Conservation (phyloP, 495 filamentous ascomycete species). For the Achaetomiella virescens region DNA sequence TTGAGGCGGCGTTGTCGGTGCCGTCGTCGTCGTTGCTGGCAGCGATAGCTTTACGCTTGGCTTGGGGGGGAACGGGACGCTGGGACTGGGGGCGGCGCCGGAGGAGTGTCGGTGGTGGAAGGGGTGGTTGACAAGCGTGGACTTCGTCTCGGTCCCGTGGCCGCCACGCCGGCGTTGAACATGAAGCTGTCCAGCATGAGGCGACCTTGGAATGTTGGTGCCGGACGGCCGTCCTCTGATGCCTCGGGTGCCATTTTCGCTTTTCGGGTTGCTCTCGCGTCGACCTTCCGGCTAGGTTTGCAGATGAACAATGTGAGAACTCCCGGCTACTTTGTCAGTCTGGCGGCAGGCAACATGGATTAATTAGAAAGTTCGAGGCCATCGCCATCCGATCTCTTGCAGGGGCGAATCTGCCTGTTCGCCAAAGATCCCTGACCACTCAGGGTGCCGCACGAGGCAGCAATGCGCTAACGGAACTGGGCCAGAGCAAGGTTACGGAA, state of each 20-base stretch:
- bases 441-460: too few relatives aligned
- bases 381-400: not conserved
- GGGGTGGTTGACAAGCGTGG: conserved; percentile 26
- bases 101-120: conserved; percentile 14
- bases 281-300: too few relatives aligned
- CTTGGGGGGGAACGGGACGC: not conserved
- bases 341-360: not conserved
- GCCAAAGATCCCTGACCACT: not conserved
- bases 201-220: conserved; percentile 49
- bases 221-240: conserved; percentile 7
- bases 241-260: conserved; percentile 2
- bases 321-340: not conserved
- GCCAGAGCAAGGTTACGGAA: too few relatives aligned
- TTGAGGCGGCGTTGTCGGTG: not conserved
- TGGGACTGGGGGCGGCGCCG: conserved; percentile 1
- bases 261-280: too few relatives aligned
- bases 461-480: too few relatives aligned
- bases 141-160: conserved; percentile 14
- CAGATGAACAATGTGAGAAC: not conserved
- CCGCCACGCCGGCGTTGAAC: conserved; percentile 19
- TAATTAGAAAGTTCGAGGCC: not conserved
- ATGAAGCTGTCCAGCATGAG: conserved; percentile 45
- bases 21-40: not conserved
- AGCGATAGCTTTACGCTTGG: conserved; percentile 22
- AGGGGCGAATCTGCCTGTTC: not conserved